Evolutionary conservation across 495 filamentous ascomycete species (phyloP), one percentile per base, ranked within the genome.

Genomic region (Glarea lozoyensis): DNA sequence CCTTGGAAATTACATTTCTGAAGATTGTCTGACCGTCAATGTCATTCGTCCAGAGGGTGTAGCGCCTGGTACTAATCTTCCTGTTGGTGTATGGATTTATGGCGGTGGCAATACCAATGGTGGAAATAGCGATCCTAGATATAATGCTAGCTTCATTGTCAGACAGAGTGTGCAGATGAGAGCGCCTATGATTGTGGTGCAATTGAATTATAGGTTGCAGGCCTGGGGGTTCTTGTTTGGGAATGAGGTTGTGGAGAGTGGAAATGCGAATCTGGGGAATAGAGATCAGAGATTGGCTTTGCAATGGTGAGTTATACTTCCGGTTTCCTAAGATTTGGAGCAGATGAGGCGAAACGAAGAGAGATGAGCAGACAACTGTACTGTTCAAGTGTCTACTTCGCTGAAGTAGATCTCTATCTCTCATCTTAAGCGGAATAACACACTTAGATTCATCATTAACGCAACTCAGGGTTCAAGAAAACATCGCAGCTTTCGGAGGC

Each of bases 401-500:
- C n/a, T n/a, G n/a, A n/a, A n/a, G n/a, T n/a, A n/a, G n/a, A n/a
- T n/a, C n/a, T n/a, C n/a, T n/a, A n/a, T n/a, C n/a, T n/a, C n/a
- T n/a, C n/a, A n/a, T n/a, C n/a, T n/a, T n/a, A n/a, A n/a, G n/a
- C n/a, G n/a, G n/a, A n/a, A n/a, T n/a, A n/a, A n/a, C n/a, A n/a
- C n/a, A n/a, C n/a, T n/a, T n/a, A n/a, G n/a, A n/a, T n/a, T n/a
- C n/a, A n/a, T n/a, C n/a, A n/a, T n/a, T n/a, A n/a, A n/a, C n/a
- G n/a, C n/a, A n/a, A n/a, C n/a, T n/a, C n/a, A n/a, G n/a, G n/a
- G 72, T 86, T 19, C 72, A 83, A 44, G 67, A 76, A 45, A 66
- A 86, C 50, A 85, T 87, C 46, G 60, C 64, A 40, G 63, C 69
- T 2, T 87, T 89, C 50, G 82, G 82, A 6, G 84, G 84, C 15